phyloP scores from a whole-genome alignment of 257 asterid species.

The Scutellaria barbata region DNA sequence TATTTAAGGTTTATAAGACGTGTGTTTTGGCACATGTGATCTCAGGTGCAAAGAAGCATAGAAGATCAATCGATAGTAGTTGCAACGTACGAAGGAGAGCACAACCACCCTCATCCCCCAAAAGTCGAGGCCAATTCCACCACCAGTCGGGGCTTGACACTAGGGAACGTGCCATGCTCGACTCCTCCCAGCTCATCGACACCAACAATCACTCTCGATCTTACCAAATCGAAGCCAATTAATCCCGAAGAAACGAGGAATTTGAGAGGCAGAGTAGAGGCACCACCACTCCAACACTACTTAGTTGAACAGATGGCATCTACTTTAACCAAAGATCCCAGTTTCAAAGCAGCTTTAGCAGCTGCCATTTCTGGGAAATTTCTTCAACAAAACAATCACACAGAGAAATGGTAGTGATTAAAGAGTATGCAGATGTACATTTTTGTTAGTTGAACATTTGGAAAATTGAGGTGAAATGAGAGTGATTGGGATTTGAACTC shows the following conservation, averaged over 20 bases:
- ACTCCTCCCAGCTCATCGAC: slow-evolving; percentile 41
- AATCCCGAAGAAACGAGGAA: slow-evolving; percentile 35
- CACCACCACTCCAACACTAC: slow-evolving; percentile 57
- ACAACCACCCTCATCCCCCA: slow-evolving; percentile 71
- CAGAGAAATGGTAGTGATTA: slow-evolving; percentile 34
- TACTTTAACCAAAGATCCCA: slow-evolving; percentile 74
- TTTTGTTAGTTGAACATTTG: slow-evolving; percentile 23
- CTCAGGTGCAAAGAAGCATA: slow-evolving; percentile 76
- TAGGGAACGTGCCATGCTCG: slow-evolving; percentile 48
- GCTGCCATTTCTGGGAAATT: slow-evolving; percentile 86
- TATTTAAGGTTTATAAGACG: neutral
- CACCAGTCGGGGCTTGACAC: slow-evolving; percentile 39
- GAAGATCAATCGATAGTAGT: slow-evolving; percentile 77
- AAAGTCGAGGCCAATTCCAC: slow-evolving; percentile 49
- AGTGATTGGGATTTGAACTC: too few species aligned
- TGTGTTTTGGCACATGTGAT: neutral
- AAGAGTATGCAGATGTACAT: slow-evolving; percentile 30
- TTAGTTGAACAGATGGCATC: slow-evolving; percentile 88
- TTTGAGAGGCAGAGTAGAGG: slow-evolving; percentile 30
- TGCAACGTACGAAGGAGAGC: slow-evolving; percentile 92
- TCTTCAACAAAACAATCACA: slow-evolving; percentile 48
- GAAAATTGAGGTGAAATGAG: slow-evolving; percentile 14
- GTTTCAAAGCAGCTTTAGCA: slow-evolving; percentile 77
- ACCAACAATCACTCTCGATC: slow-evolving; percentile 65
- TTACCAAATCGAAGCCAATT: slow-evolving; percentile 46